Evolutionary conservation across 23 red algal species (phyloP).

Genomic region (Cyanidiococcus yangmingshanensis): DNA sequence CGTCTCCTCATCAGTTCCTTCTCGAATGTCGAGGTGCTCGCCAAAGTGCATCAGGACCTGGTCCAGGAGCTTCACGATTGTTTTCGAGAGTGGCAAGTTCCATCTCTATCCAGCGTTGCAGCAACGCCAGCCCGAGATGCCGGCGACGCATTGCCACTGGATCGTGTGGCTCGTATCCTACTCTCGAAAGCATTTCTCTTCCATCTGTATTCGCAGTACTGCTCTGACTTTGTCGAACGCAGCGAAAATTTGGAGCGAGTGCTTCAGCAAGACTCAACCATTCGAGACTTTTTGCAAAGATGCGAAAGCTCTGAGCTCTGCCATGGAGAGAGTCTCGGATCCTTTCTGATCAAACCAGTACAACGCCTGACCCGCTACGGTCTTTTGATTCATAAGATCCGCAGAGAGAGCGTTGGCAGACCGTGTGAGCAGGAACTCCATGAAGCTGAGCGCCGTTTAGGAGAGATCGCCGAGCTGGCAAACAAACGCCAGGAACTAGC

Average conservation of each 20-base stretch:
- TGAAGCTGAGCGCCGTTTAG: not conserved
- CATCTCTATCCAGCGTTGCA: not conserved
- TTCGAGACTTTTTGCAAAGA: not conserved
- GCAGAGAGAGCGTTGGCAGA: not conserved
- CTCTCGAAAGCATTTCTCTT: constrained; percentile 17
- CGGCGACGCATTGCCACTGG: not conserved
- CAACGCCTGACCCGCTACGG: constrained; percentile 12
- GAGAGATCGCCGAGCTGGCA: constrained; percentile 14
- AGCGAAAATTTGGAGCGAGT: not conserved
- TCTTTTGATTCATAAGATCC: not conserved
- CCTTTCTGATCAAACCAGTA: constrained; percentile 14
- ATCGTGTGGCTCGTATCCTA: not conserved
- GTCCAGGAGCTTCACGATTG: not conserved
- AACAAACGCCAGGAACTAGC: constrained; percentile 9
- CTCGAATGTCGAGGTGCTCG: constrained; percentile 3
- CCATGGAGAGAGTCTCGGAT: constrained; percentile 1
- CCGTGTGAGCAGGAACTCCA: not conserved
- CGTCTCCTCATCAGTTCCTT: not conserved
- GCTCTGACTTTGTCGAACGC: not conserved
- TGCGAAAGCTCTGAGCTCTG: constrained; percentile 11
- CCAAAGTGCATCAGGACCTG: not conserved
- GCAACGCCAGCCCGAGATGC: not conserved
- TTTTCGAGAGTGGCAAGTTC: not conserved
- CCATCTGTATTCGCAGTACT: constrained; percentile 21
- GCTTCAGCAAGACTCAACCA: not conserved